Base-by-base conservation (phyloP, 1,139 yeast species). In the Kodamaea sp. region DNA sequence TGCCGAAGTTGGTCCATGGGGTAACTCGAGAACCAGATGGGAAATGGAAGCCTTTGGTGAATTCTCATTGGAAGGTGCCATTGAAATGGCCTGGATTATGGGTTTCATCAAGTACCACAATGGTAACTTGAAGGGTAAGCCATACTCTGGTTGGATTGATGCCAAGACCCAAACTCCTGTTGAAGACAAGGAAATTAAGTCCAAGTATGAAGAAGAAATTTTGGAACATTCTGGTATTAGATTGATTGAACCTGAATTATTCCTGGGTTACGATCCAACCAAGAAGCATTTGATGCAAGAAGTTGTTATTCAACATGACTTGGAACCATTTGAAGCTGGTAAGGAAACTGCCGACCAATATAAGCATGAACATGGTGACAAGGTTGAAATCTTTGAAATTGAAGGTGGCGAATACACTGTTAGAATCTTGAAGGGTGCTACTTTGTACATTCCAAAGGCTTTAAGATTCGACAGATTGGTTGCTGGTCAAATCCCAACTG, bases 1-100 rank as follows among this genome's bases (percentile, higher is more conserved):
- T 72, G 75, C 96, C 49, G 98, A 92, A 72, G 97, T 92, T 53
- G 95, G 97, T 62, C 98, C 98, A 61, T 94, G 97, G 96, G 98
- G 98, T 79, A 89, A 90, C 63, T 70, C 98, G 34, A 86, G 97
- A 78, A 92, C 98, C 46, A 83, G 98, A 76, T 92, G 98, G 98
- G 97, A 92, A 69, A 92, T 92, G 96, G 98, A 92, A 72, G 87
- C 97, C 40, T 53, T 67, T 45, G 98, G 98, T 57, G 89, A 86
- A 60, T 92, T 92, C 67, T 90, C 97, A n/a, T 73, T 92, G 57
- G 98, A 92, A 70, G 98, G 98, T 60, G 85, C 96, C 59, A 85
- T 92, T 61, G 98, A 92, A 73, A 90, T 92, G 96, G 97, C 98
- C 38, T 92, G 97, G 97, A 89, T 92, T 54, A 92, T 92, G 97